These are phyloP conservation scores for Atalantia buxifolia DNA, from an alignment of 345 rosid genomes.

Conservation along the genomic window DNA sequence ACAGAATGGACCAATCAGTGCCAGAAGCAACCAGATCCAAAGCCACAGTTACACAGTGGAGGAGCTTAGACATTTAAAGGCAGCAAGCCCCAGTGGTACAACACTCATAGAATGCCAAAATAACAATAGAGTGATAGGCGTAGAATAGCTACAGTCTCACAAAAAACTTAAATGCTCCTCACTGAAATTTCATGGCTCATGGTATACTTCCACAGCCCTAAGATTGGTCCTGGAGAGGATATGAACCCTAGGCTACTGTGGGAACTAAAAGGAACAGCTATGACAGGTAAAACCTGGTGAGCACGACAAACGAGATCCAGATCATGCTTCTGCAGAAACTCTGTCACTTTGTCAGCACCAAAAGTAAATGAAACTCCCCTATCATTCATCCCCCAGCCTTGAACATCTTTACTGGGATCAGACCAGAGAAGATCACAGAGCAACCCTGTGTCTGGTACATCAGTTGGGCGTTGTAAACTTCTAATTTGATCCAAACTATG, in stretches of 20 bases:
- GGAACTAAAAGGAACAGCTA: neutral
- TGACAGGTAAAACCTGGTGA: conserved; percentile 64
- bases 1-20: neutral
- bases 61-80: neutral
- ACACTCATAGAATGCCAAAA: neutral
- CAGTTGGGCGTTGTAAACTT: conserved; percentile 62
- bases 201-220: neutral
- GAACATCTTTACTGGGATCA: conserved; percentile 68
- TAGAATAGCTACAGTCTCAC: neutral
- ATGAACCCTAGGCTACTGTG: conserved; percentile 2
- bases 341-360: conserved; percentile 63
- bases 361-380: conserved; percentile 80
- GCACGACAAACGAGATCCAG: conserved; percentile 87
- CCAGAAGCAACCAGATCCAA: conserved; percentile 2
- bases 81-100: neutral
- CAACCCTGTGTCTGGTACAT: conserved; percentile 77
- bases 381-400: conserved; percentile 86
- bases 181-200: neutral
- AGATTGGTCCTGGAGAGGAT: neutral
- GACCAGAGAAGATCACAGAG: conserved; percentile 92
- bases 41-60: neutral
- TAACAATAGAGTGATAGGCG: neutral
- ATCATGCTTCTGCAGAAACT: conserved; percentile 73
- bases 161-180: neutral
- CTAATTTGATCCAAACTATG: conserved; percentile 62